Base-by-base conservation (phyloP, 2,329 filamentous ascomycete genomes). In the Neospermospora avenae region DNA sequence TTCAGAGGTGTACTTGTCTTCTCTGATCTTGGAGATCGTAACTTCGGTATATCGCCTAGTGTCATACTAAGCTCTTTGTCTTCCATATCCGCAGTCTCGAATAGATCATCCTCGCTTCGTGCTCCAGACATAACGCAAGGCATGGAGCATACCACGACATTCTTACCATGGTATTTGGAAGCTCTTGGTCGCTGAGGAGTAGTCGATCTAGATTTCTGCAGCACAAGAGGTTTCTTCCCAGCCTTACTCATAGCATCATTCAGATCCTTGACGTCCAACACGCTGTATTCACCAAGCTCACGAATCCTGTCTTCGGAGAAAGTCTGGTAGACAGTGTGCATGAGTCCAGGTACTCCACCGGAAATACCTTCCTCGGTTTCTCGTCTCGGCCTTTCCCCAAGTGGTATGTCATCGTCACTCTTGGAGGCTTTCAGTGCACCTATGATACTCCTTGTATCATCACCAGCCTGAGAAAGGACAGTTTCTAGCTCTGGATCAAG, bases 371-470 rank as follows among this genome's bases (percentile, higher is more conserved):
- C 60, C 54, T 67, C 64, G 6, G 60, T 60, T 20, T 61, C 64
- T 55, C 62, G 61, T 60, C 63, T 60, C 18, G 63, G 51, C n/a
- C 67, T 62, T 52, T 69, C 70, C n/a, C 70, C 71, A 63, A 73
- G 70, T 28, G 71, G 70, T 28, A 70, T 59, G 7, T 70, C 66
- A n/a, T 66, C 66, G 18, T 66, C 42, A 10, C 51, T 39, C 13
- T 42, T 31, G 18, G 41, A 45, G 1, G 57, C 44, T 37, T 59
- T 49, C 28, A 63, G 46, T 4, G 58, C 44, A 7, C 55, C 54
- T 18, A 60, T 48, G 37, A 62, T 42, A 22, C 42, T 69, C 58
- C 34, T 67, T n/a, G 58, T 56, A 57, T 67, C 61, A 2, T 42
- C 44, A 7, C 57, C 56, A 24, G 59, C 34, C n/a, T 48, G 20